Conservation (phyloP, 2,329 filamentous ascomycete species). For the Alternaria ventricosa region DNA sequence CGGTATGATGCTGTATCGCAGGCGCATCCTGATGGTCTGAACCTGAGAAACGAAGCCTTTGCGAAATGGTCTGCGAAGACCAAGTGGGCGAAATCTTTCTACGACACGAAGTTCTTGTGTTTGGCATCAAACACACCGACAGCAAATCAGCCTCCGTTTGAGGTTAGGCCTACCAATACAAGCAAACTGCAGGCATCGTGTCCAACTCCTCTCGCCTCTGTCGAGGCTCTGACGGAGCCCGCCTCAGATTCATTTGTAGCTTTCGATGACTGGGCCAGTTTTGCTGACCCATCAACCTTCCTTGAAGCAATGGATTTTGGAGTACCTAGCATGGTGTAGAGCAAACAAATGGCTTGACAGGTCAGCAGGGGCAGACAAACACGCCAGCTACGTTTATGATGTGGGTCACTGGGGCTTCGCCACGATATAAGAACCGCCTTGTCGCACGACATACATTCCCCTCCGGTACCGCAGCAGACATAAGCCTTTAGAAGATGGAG, state of each 20-base stretch:
- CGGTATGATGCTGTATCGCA: neutral
- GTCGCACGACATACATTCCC: too few relatives aligned
- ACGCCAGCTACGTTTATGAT: too few relatives aligned
- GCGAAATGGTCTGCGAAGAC: neutral
- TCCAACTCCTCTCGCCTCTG: neutral
- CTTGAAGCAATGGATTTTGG: neutral
- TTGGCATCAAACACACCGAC: neutral
- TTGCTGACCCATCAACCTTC: neutral
- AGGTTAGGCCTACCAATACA: rapidly evolving
- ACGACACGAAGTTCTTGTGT: neutral
- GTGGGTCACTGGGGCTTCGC: too few relatives aligned
- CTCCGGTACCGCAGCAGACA: too few relatives aligned
- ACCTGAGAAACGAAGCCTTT: neutral
- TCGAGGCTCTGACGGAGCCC: neutral
- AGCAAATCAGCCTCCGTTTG: neutral
- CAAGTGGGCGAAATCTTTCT: neutral
- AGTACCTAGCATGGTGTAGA: too few relatives aligned
- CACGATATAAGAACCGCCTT: too few relatives aligned
- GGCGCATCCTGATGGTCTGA: neutral
- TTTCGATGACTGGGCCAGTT: neutral
- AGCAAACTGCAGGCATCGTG: rapidly evolving
- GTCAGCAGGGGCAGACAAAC: too few relatives aligned
- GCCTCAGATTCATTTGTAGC: neutral
- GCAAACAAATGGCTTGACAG: too few relatives aligned
- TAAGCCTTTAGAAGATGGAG: neutral